A percentile compares a stretch with the other conserved stretches of the same genome.
Evolutionary conservation across 176 grass and related monocot genomes (phyloP).

Genomic region (Cenchrus fungigraminus): DNA sequence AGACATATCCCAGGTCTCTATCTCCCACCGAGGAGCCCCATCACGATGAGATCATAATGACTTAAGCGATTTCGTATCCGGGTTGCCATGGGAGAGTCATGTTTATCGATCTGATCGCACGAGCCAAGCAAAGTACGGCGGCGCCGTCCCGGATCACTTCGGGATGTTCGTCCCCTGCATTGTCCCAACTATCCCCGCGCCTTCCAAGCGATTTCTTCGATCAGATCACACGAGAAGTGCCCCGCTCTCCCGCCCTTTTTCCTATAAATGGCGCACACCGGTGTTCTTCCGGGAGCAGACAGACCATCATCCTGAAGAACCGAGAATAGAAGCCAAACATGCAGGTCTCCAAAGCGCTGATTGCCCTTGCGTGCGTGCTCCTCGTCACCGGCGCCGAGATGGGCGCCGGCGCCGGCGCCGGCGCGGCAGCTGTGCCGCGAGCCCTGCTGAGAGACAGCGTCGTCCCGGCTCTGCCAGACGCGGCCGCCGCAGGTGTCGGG

Average conservation of each 20-base stretch:
- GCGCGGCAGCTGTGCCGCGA: background rate
- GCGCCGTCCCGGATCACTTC: background rate
- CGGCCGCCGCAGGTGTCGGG: background rate
- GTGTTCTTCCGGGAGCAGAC: background rate
- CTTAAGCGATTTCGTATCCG: too few species aligned
- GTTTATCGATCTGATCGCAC: background rate
- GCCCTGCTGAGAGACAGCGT: background rate
- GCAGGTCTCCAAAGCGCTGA: background rate
- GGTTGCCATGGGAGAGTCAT: background rate
- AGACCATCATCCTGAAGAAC: background rate
- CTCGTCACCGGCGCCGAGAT: background rate
- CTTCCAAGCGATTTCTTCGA: background rate
- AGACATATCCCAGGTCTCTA: too few species aligned
- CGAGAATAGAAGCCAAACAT: background rate
- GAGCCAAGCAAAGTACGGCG: background rate
- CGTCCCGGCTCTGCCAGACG: background rate
- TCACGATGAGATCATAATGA: background rate
- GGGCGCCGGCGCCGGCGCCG: background rate
- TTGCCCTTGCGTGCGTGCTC: background rate
- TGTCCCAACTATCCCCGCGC: background rate
- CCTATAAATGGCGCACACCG: background rate
- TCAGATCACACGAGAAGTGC: background rate
- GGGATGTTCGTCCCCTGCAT: background rate
- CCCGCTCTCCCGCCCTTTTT: background rate
- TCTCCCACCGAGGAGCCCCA: background rate